phyloP scores from a whole-genome alignment of 2,329 filamentous ascomycete species.

The Fusarium longipes region DNA sequence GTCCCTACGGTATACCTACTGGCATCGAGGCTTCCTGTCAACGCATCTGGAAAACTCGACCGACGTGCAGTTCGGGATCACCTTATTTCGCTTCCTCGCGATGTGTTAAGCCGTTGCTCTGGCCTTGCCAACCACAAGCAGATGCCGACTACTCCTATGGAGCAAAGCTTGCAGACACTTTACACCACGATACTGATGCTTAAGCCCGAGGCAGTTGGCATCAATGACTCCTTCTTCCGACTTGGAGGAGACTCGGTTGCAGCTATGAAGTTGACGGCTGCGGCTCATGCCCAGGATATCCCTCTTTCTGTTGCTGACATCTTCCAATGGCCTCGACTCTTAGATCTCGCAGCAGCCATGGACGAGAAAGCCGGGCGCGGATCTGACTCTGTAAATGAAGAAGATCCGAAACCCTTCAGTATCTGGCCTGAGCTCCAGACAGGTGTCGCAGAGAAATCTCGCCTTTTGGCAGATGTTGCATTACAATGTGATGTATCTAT shows the following conservation, averaged over 20 bases:
- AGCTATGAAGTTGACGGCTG: not conserved
- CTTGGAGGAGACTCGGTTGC: constrained; percentile 1
- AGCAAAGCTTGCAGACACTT: not conserved
- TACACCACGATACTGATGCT: not conserved
- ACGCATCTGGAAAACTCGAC: constrained; percentile 3
- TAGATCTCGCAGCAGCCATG: not conserved
- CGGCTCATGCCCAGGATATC: constrained; percentile 1
- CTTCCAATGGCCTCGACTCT: not conserved
- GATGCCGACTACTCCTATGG: constrained; percentile 1
- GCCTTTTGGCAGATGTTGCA: not conserved
- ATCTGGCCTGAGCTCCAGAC: not conserved
- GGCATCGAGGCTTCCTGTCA: not conserved
- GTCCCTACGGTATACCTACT: constrained; percentile 2
- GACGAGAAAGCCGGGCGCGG: not conserved
- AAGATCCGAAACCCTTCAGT: not conserved
- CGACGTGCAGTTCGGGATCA: not conserved
- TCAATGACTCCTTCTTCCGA: constrained; percentile 5
- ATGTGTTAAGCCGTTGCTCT: not conserved
- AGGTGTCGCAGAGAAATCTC: not conserved
- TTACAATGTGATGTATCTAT: not conserved
- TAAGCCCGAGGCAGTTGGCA: not conserved
- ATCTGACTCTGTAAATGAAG: not conserved
- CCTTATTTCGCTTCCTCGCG: not conserved
- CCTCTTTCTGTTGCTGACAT: constrained; percentile 9
- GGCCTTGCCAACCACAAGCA: not conserved